These are phyloP conservation scores for Fonsecaea nubica DNA, from an alignment of 2,329 filamentous ascomycete genomes.

Conservation along the genomic window DNA sequence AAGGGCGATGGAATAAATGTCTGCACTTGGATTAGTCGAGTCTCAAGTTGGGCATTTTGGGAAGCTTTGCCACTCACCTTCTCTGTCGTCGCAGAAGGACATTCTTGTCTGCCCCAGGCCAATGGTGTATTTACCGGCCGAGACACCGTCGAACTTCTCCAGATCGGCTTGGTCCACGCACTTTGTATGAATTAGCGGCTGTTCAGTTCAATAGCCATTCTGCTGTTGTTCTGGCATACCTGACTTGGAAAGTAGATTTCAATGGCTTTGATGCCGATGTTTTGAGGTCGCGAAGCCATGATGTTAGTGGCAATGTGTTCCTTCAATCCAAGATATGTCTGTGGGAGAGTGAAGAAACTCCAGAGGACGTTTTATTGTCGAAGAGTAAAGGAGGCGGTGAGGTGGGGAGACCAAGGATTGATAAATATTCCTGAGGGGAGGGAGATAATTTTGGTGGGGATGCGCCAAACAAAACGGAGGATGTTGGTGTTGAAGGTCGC, in stretches of 20 bases:
- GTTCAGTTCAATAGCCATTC: background rate
- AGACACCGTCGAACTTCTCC: conserved; percentile 85
- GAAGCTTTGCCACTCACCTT: conserved; percentile 63
- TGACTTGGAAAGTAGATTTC: conserved; percentile 87
- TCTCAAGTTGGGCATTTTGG: background rate
- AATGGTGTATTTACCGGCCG: conserved; percentile 85
- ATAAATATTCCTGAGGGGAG: conserved; percentile 8
- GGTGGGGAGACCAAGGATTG: conserved; percentile 6
- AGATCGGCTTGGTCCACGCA: conserved; percentile 84
- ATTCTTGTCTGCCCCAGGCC: conserved; percentile 90
- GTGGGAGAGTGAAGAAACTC: background rate
- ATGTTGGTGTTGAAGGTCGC: background rate
- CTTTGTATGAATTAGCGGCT: conserved; percentile 52
- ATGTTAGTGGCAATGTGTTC: background rate
- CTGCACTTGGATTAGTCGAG: conserved; percentile 52
- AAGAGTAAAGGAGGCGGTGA: conserved; percentile 16
- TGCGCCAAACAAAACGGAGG: conserved; percentile 12
- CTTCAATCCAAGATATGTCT: background rate
- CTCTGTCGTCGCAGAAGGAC: conserved; percentile 89
- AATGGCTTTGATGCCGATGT: conserved; percentile 92
- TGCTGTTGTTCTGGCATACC: conserved; percentile 60
- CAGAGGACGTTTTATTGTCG: conserved; percentile 6
- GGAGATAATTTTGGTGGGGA: conserved; percentile 9
- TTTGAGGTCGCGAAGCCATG: conserved; percentile 80
- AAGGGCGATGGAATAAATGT: conserved; percentile 86